These are phyloP conservation scores for Picea glauca DNA, from an alignment of 75 land plant species.

Conservation along the genomic window DNA sequence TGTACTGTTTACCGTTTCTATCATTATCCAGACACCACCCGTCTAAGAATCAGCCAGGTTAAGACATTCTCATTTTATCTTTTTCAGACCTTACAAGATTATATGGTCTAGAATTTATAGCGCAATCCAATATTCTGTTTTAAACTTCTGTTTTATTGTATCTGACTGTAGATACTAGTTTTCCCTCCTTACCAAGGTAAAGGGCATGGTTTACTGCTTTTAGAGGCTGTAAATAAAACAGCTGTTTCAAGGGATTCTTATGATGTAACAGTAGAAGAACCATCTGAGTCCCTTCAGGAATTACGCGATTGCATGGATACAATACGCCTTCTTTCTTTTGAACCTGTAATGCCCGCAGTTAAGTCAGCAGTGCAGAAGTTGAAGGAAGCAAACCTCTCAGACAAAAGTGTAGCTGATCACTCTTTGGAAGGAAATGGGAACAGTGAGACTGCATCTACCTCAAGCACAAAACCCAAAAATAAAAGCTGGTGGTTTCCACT, in stretches of 20 bases:
- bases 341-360: constrained; percentile 39
- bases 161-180: constrained; percentile 63
- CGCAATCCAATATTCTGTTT: neutral
- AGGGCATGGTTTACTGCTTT: constrained; percentile 64
- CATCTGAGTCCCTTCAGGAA: constrained; percentile 74
- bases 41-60: constrained; percentile 89
- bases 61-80: neutral
- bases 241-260: constrained; percentile 53
- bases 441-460: neutral
- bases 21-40: constrained; percentile 84
- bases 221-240: constrained; percentile 65
- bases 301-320: constrained; percentile 78
- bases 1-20: constrained; percentile 81
- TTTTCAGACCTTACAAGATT: neutral
- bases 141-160: neutral
- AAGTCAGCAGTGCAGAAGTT: constrained; percentile 23
- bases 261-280: constrained; percentile 92
- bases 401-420: constrained; percentile 9
- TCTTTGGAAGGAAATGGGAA: constrained; percentile 5
- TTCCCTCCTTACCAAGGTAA: constrained; percentile 84
- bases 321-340: constrained; percentile 49
- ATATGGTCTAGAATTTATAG: neutral
- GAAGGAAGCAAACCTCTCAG: constrained; percentile 34
- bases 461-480: constrained; percentile 9
- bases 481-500: constrained; percentile 41